phyloP scores from a whole-genome alignment of 371 early-diverging fungal genomes.

The Mucor mucedo region DNA sequence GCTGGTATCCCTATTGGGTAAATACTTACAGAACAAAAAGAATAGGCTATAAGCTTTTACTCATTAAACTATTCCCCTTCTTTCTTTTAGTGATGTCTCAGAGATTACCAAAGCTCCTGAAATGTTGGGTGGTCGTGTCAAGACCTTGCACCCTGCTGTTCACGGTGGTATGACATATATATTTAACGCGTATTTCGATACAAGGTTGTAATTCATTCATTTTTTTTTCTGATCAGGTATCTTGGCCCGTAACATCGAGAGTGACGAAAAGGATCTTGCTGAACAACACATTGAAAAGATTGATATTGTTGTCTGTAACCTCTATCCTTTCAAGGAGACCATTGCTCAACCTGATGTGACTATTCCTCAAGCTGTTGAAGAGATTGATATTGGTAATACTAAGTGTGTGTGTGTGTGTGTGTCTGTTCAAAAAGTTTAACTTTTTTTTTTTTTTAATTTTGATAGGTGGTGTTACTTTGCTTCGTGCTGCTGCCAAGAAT shows the following conservation, averaged over 20 bases:
- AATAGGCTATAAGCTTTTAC: background rate
- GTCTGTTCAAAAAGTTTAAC: background rate
- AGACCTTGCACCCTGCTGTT: constrained; percentile 98
- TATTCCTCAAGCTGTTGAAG: constrained; percentile 94
- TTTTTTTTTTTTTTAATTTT: constrained; percentile 8
- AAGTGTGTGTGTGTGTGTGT: background rate
- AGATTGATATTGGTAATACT: constrained; percentile 92
- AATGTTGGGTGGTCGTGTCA: constrained; percentile 98
- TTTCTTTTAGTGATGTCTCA: constrained; percentile 84
- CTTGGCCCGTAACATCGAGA: constrained; percentile 87
- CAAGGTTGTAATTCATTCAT: background rate
- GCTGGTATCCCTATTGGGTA: constrained; percentile 90
- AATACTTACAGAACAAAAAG: background rate
- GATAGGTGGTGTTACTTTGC: constrained; percentile 92
- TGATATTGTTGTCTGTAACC: constrained; percentile 95
- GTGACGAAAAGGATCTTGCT: constrained; percentile 88
- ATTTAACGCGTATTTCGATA: background rate
- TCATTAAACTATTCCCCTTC: background rate
- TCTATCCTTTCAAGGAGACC: constrained; percentile 97
- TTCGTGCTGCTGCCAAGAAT: constrained; percentile 98
- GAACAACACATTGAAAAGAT: constrained; percentile 90
- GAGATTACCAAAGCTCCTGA: constrained; percentile 97
- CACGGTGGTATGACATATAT: constrained; percentile 78
- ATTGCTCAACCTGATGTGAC: constrained; percentile 88
- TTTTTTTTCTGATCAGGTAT: constrained; percentile 57